Evolutionary conservation across 2,329 filamentous ascomycete genomes (phyloP).

Genomic region (Botryotinia calthae): DNA sequence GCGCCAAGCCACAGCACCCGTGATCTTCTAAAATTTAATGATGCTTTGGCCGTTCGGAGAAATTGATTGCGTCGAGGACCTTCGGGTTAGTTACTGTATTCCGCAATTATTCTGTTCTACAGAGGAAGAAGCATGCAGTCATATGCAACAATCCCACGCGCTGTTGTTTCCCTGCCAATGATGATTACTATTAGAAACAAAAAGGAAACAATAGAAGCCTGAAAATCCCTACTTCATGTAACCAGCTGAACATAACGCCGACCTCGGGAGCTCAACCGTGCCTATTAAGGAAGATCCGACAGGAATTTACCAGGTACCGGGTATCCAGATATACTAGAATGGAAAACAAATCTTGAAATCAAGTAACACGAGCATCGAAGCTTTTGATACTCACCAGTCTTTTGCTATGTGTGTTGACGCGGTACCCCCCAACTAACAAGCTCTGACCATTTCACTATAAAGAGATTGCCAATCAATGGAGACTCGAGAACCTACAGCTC

Average conservation of each 20-base stretch:
- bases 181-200: background rate
- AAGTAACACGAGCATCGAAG: slow-evolving; percentile 9
- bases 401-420: background rate
- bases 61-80: slow-evolving; percentile 6
- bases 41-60: slow-evolving; percentile 2
- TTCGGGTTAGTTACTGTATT: slow-evolving; percentile 6
- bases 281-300: background rate
- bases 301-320: slow-evolving; percentile 12
- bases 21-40: background rate
- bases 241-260: slow-evolving; percentile 7
- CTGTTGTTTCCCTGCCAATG: slow-evolving; percentile 13
- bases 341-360: slow-evolving; percentile 9
- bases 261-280: slow-evolving; percentile 8
- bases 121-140: slow-evolving; percentile 1
- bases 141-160: background rate
- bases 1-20: slow-evolving; percentile 12
- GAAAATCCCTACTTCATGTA: background rate
- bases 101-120: background rate
- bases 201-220: slow-evolving; percentile 13
- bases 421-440: background rate
- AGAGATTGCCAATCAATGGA: slow-evolving; percentile 7
- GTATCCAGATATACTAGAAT: background rate
- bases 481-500: slow-evolving; percentile 3
- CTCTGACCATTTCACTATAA: slow-evolving; percentile 5
- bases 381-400: background rate